Base-by-base conservation (phyloP, 1,139 yeast genomes). In the Pichia sp. region DNA sequence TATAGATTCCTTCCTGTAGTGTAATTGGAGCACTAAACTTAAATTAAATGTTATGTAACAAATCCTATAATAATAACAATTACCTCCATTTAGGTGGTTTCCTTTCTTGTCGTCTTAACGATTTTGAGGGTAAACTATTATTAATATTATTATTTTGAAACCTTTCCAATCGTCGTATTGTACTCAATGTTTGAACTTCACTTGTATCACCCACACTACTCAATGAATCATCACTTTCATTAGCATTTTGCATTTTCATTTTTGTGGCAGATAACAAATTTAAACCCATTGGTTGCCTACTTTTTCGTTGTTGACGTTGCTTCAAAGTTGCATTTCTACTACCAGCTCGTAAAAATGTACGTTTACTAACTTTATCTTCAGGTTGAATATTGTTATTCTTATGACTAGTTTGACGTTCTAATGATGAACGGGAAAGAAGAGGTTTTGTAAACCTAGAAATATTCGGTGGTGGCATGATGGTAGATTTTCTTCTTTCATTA, bases 381-480 rank as follows among this genome's bases (percentile, higher is more conserved):
- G n/a, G n/a, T n/a, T n/a, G n/a, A n/a, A n/a, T n/a, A n/a, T n/a
- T n/a, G n/a, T n/a, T n/a, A n/a, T n/a, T n/a, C n/a, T n/a, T n/a
- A n/a, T n/a, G n/a, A n/a, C n/a, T n/a, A n/a, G n/a, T n/a, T n/a
- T n/a, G n/a, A n/a, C 23, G 23, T 7, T 30, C 24, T 10, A 32
- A 23, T 11, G 26, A 25, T 22, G 6, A 6, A 22, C 35, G 35
- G n/a, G 12, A 24, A 22, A 11, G 23, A 10, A 27, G 7, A 4
- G 29, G 16, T 20, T 10, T 12, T 23, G 11, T 11, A 28, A 37
- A 30, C 6, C 45, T 22, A 4, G 43, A 33, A 3, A 41, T 25
- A 2, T 36, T 27, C 9, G 59, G 60, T 16, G 62, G 59, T 24
- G 56, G 57, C 60, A 57, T 56, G 2, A 30, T 39, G n/a, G n/a